Conservation (phyloP, 1,284 basidiomycete species). For the Heterobasidion irregulare region DNA sequence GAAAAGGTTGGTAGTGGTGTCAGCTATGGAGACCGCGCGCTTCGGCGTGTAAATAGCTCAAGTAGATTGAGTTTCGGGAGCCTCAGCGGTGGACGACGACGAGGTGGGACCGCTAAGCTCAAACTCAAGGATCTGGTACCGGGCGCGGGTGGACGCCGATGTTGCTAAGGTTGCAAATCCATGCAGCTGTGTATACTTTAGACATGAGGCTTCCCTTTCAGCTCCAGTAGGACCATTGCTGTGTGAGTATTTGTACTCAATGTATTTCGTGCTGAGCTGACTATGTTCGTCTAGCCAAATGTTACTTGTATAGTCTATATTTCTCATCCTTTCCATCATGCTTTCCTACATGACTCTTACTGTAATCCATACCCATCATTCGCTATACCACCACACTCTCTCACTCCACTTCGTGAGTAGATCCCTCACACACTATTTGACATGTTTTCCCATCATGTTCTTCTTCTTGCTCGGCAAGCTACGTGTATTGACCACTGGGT, state of each 20-base stretch:
- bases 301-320: constrained; percentile 1
- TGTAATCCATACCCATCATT: constrained; percentile 12
- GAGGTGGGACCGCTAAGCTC: constrained; percentile 44
- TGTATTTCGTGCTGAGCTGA: too few species aligned
- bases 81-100: constrained; percentile 52
- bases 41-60: constrained; percentile 80
- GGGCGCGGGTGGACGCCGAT: constrained; percentile 26
- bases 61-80: constrained; percentile 78
- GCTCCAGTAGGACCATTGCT: neutral
- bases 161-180: constrained; percentile 20
- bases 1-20: constrained; percentile 92
- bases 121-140: constrained; percentile 53
- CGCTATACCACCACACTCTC: constrained; percentile 22
- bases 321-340: constrained; percentile 6
- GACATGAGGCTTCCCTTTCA: neutral
- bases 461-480: neutral
- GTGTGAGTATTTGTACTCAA: too few species aligned
- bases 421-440: constrained; percentile 15
- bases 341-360: constrained; percentile 12
- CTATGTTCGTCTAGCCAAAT: neutral
- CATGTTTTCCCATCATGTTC: neutral
- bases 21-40: constrained; percentile 89
- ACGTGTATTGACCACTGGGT: neutral
- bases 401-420: constrained; percentile 13
- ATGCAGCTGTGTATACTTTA: constrained; percentile 22